Evolutionary conservation across 2,329 filamentous ascomycete species (phyloP), one percentile per base, ranked within the genome.

Genomic region (Blastomyces silverae): DNA sequence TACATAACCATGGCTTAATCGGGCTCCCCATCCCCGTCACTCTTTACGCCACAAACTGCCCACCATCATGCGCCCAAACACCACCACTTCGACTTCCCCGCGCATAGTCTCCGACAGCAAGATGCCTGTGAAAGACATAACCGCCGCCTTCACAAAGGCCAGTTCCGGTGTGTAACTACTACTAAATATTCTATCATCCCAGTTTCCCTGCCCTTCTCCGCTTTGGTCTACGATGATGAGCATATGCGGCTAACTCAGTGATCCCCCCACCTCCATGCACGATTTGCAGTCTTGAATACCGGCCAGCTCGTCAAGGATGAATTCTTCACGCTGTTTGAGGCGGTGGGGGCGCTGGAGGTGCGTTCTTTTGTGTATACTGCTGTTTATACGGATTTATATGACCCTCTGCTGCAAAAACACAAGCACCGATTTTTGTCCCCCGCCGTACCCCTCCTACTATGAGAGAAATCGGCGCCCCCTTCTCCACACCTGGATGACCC

Each of bases 281-380:
- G 1, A 22, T 3, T 46, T 62, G 25, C 67, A 96, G 92, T 86
- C 67, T 80, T 97, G 65, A 79, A 84, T 58, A 86, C 89, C 8
- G 94, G 94, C 42, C 87, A 95, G 70, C 84, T 99, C 2, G 84
- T 97, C 68, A 97, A 97, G 79, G 92, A 97, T 91, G 90, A 89
- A 56, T 87, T 86, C 74, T 97, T 99, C 73, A 96, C 92, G 1
- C 83, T 99, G 4, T 97, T 96, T 70, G 94, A 97, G 79, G 89
- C 92, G 60, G 94, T 99, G 70, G 90, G 91, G 66, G 86, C 86
- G 67, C 78, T 88, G 66, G 86, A 88, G 82, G 80, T 82, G 69
- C 64, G 78, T 71, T 71, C 10, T 34, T 34, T 20, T 17, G 28
- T 63, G 3, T 15, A n/a, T 37, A 31, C 15, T 53, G 11, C 25